Conservation (phyloP, 805 yeast species). For the Cyberlindnera misumaiensis region DNA sequence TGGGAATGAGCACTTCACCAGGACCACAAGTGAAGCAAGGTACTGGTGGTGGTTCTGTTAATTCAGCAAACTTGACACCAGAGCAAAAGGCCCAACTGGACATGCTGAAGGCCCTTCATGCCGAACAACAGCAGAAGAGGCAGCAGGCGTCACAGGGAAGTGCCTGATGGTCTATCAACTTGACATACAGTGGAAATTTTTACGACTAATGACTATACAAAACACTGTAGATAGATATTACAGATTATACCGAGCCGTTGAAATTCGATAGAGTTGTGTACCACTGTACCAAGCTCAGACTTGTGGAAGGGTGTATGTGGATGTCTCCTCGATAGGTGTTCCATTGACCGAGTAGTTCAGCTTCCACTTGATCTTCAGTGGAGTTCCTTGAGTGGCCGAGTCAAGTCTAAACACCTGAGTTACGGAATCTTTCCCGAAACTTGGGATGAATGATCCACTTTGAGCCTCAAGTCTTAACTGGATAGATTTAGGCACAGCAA, state of each 20-base stretch:
- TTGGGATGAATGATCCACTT: constrained; percentile 45
- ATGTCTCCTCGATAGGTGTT: constrained; percentile 46
- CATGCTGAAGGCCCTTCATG: constrained; percentile 20
- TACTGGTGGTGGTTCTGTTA: constrained; percentile 4
- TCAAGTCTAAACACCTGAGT: constrained; percentile 43
- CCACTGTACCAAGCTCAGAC: too few species aligned
- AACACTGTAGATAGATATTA: neutral
- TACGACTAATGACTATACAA: neutral
- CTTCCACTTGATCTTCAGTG: constrained; percentile 75
- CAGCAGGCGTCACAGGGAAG: constrained; percentile 10
- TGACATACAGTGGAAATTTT: neutral
- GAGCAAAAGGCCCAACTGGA: constrained; percentile 26
- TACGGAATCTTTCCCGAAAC: constrained; percentile 42
- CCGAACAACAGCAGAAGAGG: constrained; percentile 22
- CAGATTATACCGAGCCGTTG: too few species aligned
- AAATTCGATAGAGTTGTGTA: neutral
- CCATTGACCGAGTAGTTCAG: constrained; percentile 47
- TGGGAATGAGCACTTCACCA: constrained; percentile 24
- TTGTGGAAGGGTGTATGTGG: constrained; percentile 34
- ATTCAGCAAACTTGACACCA: constrained; percentile 14
- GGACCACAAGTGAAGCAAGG: constrained; percentile 3
- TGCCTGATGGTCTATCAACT: neutral
- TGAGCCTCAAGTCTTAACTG: constrained; percentile 56
- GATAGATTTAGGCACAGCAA: constrained; percentile 67
- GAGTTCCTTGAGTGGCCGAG: constrained; percentile 27